phyloP scores from a whole-genome alignment of 805 yeast species.

The Scheffersomyces amazonensis region DNA sequence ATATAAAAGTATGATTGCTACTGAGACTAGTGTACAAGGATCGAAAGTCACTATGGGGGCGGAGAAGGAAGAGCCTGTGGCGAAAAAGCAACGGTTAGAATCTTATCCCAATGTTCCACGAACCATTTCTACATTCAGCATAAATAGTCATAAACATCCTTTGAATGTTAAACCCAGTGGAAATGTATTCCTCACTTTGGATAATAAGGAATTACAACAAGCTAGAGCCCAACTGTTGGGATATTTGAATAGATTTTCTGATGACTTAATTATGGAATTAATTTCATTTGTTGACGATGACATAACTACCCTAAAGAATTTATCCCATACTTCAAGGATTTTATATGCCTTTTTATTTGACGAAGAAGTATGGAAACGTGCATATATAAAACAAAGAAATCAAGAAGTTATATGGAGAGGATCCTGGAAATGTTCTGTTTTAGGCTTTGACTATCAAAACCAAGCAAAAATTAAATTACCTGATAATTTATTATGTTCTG shows the following conservation, averaged over 20 bases:
- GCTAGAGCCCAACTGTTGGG: conserved; percentile 47
- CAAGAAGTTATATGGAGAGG: conserved; percentile 59
- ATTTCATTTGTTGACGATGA: conserved; percentile 48
- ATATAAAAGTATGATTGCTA: no score
- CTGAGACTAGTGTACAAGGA: not conserved
- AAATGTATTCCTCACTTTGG: conserved; percentile 44
- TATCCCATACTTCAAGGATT: conserved; percentile 62
- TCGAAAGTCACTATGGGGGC: not conserved
- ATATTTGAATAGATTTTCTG: conserved; percentile 48
- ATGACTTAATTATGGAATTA: conserved; percentile 59
- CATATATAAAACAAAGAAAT: conserved; percentile 33
- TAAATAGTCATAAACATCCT: conserved; percentile 53
- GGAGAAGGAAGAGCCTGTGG: conserved; percentile 3
- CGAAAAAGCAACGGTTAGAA: conserved; percentile 2
- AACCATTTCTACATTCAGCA: conserved; percentile 17
- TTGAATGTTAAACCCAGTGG: conserved; percentile 76
- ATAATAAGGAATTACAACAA: conserved; percentile 6
- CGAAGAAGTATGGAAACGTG: conserved; percentile 78
- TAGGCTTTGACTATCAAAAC: conserved; percentile 28
- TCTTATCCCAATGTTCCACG: conserved; percentile 10
- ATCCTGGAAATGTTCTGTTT: conserved; percentile 70
- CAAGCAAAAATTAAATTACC: conserved; percentile 48
- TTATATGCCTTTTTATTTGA: conserved; percentile 70
- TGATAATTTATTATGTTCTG: conserved; percentile 63
- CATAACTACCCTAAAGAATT: conserved; percentile 44